Evolutionary conservation across 176 grass and related monocot species (phyloP).

Genomic region (Microstegium vimineum): DNA sequence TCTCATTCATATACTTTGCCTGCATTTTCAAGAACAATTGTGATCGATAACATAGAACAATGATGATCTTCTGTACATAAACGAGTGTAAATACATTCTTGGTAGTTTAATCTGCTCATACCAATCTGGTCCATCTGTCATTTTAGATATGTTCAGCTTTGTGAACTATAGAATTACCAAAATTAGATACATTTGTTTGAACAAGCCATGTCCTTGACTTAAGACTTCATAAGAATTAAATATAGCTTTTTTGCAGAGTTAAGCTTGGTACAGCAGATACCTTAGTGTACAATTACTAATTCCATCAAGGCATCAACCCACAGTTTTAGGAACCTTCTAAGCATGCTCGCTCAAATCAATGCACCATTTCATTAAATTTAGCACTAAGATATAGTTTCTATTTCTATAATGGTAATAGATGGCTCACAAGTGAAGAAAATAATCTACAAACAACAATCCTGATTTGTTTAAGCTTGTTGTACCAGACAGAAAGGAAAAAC

Average conservation of each 20-base stretch:
- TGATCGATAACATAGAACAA: not conserved
- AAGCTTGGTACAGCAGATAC: not conserved
- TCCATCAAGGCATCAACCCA: not conserved
- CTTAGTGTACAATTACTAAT: not conserved
- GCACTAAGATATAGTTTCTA: not conserved
- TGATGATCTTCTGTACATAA: not conserved
- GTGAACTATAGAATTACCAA: not conserved
- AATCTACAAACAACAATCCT: not conserved
- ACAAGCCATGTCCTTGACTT: not conserved
- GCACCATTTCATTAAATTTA: not conserved
- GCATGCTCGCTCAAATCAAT: not conserved
- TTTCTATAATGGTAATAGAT: not conserved
- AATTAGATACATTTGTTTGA: not conserved
- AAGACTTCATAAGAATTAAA: not conserved
- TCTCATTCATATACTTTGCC: slow-evolving; percentile 48
- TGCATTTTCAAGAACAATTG: slow-evolving; percentile 33
- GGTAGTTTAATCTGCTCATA: not conserved
- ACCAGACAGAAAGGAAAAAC: not conserved
- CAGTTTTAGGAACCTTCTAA: not conserved
- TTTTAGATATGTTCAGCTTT: not conserved
- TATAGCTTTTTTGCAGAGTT: not conserved
- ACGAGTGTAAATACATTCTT: not conserved
- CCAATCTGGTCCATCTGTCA: not conserved
- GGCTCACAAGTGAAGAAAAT: not conserved
- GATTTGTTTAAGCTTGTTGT: not conserved